A percentile compares a stretch with the other conserved stretches of the same genome.
phyloP scores from a whole-genome alignment of 805 yeast species.

The Maudiozyma pseudohumilis region DNA sequence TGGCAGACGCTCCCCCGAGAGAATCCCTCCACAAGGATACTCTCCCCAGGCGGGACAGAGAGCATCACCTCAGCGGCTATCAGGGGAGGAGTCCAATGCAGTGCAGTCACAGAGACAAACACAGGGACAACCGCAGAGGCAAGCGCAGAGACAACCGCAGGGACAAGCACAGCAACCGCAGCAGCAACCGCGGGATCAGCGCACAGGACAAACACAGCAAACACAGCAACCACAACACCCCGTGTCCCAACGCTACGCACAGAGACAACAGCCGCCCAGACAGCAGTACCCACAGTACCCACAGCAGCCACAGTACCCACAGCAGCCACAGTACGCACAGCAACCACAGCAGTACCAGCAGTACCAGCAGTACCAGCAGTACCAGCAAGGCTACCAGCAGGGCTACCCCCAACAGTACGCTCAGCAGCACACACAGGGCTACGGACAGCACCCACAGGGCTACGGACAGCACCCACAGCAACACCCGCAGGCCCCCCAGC shows the following conservation, averaged over 20 bases:
- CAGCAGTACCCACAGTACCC: not conserved
- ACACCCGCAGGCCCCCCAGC: no score
- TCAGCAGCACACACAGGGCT: not conserved
- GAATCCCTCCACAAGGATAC: no score
- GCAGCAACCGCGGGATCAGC: no score
- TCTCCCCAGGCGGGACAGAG: no score
- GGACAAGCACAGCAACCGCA: not conserved
- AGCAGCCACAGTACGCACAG: not conserved
- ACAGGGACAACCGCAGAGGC: not conserved
- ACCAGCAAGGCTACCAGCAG: no score
- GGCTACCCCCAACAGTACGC: no score
- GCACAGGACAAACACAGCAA: no score
- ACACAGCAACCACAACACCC: not conserved
- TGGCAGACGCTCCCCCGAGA: no score
- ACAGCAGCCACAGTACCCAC: not conserved
- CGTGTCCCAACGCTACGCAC: not conserved
- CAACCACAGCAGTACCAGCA: conserved; percentile 3
- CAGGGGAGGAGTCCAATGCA: no score
- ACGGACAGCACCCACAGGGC: not conserved
- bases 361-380: not conserved
- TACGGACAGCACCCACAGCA: not conserved
- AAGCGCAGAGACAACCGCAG: not conserved
- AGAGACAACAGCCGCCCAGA: not conserved
- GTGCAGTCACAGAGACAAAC: not conserved
- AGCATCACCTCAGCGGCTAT: no score